phyloP scores from a whole-genome alignment of 2,329 filamentous ascomycete species.

The Neopestalotiopsis sp. region DNA sequence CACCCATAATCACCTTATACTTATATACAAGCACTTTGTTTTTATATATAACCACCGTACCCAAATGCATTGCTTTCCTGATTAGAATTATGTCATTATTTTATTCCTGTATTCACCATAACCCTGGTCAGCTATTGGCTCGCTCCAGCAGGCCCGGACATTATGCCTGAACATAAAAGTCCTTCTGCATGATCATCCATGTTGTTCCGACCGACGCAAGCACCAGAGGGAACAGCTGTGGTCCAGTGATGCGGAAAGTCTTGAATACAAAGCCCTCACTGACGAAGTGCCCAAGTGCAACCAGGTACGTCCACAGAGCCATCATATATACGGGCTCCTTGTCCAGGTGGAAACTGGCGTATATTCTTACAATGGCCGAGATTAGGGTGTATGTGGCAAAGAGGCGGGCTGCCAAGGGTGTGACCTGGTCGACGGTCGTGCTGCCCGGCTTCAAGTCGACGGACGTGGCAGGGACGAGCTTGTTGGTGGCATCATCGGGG shows the following conservation, averaged over 20 bases:
- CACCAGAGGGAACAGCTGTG: slow-evolving; percentile 60
- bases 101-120: not conserved
- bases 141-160: too few species aligned
- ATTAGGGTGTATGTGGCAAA: slow-evolving; percentile 91
- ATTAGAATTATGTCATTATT: not conserved
- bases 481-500: slow-evolving; percentile 58
- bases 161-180: slow-evolving; percentile 63
- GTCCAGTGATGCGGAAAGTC: slow-evolving; percentile 68
- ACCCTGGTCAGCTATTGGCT: not conserved
- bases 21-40: too few species aligned
- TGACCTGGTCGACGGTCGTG: slow-evolving; percentile 63
- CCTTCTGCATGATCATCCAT: slow-evolving; percentile 72
- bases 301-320: slow-evolving; percentile 78
- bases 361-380: slow-evolving; percentile 76
- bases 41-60: too few species aligned
- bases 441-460: slow-evolving; percentile 49
- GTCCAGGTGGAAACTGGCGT: slow-evolving; percentile 82
- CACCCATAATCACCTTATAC: too few species aligned
- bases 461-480: slow-evolving; percentile 51
- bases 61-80: too few species aligned
- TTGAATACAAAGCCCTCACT: slow-evolving; percentile 83
- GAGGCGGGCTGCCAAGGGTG: slow-evolving; percentile 75
- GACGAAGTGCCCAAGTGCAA: slow-evolving; percentile 79
- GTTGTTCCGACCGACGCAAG: slow-evolving; percentile 55
- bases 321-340: slow-evolving; percentile 78